Percentiles rank a stretch among this genome's conserved stretches.
Conservation (phyloP, 306 rosid species). For the Malus orientalis region DNA sequence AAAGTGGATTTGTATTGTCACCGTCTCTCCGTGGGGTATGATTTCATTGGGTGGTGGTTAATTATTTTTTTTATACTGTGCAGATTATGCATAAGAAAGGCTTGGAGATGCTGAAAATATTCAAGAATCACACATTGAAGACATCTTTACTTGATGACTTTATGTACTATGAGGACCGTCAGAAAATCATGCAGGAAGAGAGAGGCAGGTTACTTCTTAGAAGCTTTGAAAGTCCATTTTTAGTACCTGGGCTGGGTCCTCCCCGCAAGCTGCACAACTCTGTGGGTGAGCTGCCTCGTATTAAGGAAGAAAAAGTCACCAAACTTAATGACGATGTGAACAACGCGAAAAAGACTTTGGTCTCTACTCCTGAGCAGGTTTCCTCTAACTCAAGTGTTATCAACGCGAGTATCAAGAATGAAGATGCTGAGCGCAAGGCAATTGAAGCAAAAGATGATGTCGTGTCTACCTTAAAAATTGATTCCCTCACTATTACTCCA, state of each 20-base stretch:
- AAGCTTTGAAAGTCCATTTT: slow-evolving; percentile 41
- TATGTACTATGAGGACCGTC: slow-evolving; percentile 81
- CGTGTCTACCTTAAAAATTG: slow-evolving; percentile 50
- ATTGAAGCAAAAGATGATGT: slow-evolving; percentile 24
- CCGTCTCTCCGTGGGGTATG: not conserved
- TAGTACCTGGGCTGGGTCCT: slow-evolving; percentile 38
- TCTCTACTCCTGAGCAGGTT: slow-evolving; percentile 29
- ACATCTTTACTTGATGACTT: slow-evolving; percentile 88
- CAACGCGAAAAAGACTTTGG: slow-evolving; percentile 13
- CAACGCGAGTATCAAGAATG: slow-evolving; percentile 13
- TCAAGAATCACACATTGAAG: slow-evolving; percentile 66
- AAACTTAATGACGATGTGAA: slow-evolving; percentile 27
- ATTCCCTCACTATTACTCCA: slow-evolving; percentile 49
- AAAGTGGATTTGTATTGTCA: not conserved
- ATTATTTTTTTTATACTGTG: slow-evolving; percentile 21
- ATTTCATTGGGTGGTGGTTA: not conserved
- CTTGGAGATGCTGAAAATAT: slow-evolving; percentile 72
- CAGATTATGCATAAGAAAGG: slow-evolving; percentile 74
- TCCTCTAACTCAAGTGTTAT: slow-evolving; percentile 18
- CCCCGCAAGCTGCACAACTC: slow-evolving; percentile 40
- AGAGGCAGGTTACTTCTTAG: slow-evolving; percentile 52
- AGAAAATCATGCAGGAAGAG: slow-evolving; percentile 83
- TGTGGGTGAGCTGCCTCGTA: slow-evolving; percentile 31
- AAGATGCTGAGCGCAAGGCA: slow-evolving; percentile 18
- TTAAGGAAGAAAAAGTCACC: slow-evolving; percentile 24